phyloP scores from a whole-genome alignment of 768 basidiomycete genomes.

The Termitomyces sp. region DNA sequence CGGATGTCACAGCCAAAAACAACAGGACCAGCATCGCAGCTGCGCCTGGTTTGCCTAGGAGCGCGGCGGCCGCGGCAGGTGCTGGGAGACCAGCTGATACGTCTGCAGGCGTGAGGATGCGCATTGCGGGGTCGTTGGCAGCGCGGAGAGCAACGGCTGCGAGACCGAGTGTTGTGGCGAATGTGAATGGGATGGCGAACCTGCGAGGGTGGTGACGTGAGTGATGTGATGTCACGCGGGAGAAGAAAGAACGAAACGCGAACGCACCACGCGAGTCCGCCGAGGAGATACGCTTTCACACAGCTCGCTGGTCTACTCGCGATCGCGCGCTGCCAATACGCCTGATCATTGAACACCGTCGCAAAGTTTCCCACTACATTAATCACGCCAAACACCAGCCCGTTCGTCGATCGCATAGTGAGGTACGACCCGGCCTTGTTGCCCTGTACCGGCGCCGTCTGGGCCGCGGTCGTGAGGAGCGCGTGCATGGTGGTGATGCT shows the following conservation, averaged over 20 bases:
- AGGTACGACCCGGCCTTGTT: conserved; percentile 87
- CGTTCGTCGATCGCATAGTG: conserved; percentile 73
- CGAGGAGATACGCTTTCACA: conserved; percentile 88
- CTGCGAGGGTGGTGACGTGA: no score
- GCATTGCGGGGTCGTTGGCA: conserved; percentile 46
- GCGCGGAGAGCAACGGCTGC: conserved; percentile 79
- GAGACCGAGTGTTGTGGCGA: conserved; percentile 87
- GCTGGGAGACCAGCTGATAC: conserved; percentile 87
- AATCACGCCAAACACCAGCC: conserved; percentile 82
- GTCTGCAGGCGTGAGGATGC: conserved; percentile 49
- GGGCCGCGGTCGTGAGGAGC: conserved; percentile 60
- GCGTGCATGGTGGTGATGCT: conserved; percentile 76
- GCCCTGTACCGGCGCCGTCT: conserved; percentile 60
- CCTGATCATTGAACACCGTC: conserved; percentile 58
- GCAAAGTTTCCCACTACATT: conserved; percentile 86
- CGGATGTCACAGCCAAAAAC: conserved; percentile 88
- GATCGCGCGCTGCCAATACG: conserved; percentile 93
- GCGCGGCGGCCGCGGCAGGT: conserved; percentile 80
- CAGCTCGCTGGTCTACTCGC: conserved; percentile 81
- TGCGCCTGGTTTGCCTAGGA: no score
- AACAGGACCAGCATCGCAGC: conserved; percentile 78
- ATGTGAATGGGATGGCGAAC: conserved; percentile 83
- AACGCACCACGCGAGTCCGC: conserved; percentile 90
- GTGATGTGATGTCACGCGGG: no score
- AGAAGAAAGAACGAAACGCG: no score